Evolutionary conservation across 805 yeast species (phyloP).

Genomic region (Komagataella kurtzmanii): DNA sequence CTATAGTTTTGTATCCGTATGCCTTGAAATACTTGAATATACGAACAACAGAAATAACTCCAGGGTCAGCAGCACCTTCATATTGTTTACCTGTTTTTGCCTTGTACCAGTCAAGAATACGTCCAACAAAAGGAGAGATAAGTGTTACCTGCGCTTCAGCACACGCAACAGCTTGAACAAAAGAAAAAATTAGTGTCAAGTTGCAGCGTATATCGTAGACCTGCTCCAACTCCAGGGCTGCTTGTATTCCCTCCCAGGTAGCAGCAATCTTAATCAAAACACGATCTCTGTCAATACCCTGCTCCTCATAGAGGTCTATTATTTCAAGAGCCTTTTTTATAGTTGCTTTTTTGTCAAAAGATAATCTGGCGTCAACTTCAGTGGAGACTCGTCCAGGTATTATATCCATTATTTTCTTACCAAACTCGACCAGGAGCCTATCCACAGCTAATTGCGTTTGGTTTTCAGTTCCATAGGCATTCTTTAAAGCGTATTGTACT

Average conservation of each 20-base stretch:
- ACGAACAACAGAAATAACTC: conserved; percentile 78
- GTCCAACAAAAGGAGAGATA: conserved; percentile 98
- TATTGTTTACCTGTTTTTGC: conserved; percentile 83
- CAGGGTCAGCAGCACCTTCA: conserved; percentile 79
- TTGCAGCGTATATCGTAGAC: conserved; percentile 88
- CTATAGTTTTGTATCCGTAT: conserved; percentile 90
- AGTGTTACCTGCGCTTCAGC: conserved; percentile 95
- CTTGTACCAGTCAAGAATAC: conserved; percentile 98
- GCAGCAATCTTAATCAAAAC: conserved; percentile 93
- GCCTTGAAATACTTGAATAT: conserved; percentile 98
- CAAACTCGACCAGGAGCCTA: conserved; percentile 89
- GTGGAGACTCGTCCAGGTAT: conserved; percentile 99
- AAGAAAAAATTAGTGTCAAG: conserved; percentile 89
- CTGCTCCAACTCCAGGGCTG: conserved; percentile 88
- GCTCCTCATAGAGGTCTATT: conserved; percentile 72
- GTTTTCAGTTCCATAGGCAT: conserved; percentile 45
- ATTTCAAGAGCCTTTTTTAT: conserved; percentile 86
- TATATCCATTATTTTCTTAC: conserved; percentile 80
- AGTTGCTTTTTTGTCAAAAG: conserved; percentile 91
- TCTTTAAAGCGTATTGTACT: conserved; percentile 65
- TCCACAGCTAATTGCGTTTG: conserved; percentile 79
- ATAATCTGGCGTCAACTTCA: conserved; percentile 97
- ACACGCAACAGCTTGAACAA: conserved; percentile 96
- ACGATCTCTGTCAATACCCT: conserved; percentile 82
- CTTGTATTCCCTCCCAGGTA: conserved; percentile 99